A percentile compares a stretch with the other conserved stretches of the same genome.
These are phyloP conservation scores for Verbena officinalis DNA, from an alignment of 257 asterid species.

Conservation along the genomic window DNA sequence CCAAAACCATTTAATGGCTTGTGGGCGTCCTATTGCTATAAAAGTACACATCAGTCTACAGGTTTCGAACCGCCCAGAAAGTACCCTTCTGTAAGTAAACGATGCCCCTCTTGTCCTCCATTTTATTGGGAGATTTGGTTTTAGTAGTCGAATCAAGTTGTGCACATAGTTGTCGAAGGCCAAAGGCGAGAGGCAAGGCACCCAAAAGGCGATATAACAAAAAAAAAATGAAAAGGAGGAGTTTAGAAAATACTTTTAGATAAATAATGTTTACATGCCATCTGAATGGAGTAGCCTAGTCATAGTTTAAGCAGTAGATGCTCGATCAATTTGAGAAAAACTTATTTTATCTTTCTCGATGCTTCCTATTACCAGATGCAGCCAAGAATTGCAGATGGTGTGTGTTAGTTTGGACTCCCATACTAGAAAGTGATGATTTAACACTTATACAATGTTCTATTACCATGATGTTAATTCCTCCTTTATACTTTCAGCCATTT, in stretches of 20 bases:
- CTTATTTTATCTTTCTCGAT: neutral
- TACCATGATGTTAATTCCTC: constrained; percentile 4
- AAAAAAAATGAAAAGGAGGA: no score
- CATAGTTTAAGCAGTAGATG: neutral
- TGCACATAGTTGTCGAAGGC: no score
- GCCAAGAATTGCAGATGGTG: neutral
- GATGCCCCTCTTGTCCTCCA: neutral
- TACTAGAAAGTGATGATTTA: neutral
- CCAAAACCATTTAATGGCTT: constrained; percentile 72
- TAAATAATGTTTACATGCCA: neutral
- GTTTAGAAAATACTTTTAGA: no score
- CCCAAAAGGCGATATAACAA: no score
- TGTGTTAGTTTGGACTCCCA: neutral
- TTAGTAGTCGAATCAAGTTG: constrained; percentile 10
- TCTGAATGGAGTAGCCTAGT: neutral
- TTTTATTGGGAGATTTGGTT: constrained; percentile 5
- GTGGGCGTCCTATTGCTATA: constrained; percentile 80
- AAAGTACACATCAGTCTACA: constrained; percentile 53
- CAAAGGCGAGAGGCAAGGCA: no score
- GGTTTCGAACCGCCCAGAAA: constrained; percentile 53
- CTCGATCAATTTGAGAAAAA: neutral
- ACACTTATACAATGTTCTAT: neutral
- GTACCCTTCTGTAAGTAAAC: constrained; percentile 59
- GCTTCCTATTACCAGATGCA: neutral
- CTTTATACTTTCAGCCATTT: constrained; percentile 46